These are phyloP conservation scores for Zizania latifolia DNA, from an alignment of 176 grass and related monocot species.

Conservation along the genomic window DNA sequence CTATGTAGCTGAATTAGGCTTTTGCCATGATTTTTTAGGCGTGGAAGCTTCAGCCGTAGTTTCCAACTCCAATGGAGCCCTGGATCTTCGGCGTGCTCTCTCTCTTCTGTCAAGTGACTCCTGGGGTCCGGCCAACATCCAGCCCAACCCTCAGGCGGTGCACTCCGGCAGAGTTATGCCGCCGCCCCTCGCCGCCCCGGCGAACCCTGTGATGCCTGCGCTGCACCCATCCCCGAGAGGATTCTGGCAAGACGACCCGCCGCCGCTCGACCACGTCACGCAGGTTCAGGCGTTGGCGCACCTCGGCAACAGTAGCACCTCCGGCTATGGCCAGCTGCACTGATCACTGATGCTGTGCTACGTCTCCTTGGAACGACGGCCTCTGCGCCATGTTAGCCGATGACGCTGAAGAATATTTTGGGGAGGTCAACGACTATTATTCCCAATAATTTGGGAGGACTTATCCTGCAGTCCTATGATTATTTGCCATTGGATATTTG, in stretches of 20 bases:
- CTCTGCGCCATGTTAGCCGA: background rate
- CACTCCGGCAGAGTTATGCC: conserved; percentile 2
- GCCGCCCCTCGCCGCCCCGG: background rate
- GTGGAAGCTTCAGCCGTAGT: conserved; percentile 31
- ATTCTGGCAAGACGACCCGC: background rate
- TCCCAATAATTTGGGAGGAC: no score
- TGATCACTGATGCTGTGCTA: background rate
- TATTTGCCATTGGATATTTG: no score
- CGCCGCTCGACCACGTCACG: background rate
- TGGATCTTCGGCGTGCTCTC: conserved; percentile 81
- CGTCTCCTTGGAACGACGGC: background rate
- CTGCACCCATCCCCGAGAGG: background rate
- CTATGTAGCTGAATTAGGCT: no score
- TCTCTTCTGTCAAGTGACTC: conserved; percentile 94
- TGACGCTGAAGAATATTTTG: background rate
- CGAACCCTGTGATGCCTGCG: background rate
- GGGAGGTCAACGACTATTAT: background rate
- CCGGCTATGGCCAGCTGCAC: background rate
- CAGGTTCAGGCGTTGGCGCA: background rate
- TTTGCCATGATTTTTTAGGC: conserved; percentile 29
- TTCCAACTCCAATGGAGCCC: conserved; percentile 36
- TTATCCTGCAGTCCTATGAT: no score
- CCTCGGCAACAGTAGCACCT: background rate
- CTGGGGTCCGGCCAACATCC: conserved; percentile 2
- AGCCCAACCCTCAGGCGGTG: conserved; percentile 19